Conservation (phyloP, 2,329 filamentous ascomycete genomes). For the Hymenoscyphus fructigenus region DNA sequence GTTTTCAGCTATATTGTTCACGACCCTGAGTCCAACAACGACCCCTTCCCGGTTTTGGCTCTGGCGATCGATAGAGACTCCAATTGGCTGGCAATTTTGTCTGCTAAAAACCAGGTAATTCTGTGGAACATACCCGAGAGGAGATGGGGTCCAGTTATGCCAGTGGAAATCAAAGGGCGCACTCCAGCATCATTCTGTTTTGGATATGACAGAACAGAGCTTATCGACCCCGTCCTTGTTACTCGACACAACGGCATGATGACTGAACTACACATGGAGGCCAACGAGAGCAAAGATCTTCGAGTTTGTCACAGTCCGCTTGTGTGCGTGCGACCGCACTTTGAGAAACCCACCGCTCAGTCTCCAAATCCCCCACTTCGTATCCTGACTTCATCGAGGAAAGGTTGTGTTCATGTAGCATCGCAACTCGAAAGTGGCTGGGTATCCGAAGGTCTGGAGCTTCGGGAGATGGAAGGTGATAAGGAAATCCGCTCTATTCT, state of each 20-base stretch:
- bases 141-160: conserved; percentile 54
- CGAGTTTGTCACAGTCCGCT: conserved; percentile 54
- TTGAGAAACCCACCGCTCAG: conserved; percentile 38
- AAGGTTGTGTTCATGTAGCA: conserved; percentile 51
- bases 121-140: conserved; percentile 63
- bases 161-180: conserved; percentile 57
- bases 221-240: conserved; percentile 53
- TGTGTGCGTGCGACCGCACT: conserved; percentile 37
- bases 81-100: conserved; percentile 65
- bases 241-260: conserved; percentile 65
- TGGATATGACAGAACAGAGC: conserved; percentile 40
- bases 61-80: conserved; percentile 65
- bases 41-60: conserved; percentile 58
- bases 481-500: conserved; percentile 56
- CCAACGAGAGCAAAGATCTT: conserved; percentile 42
- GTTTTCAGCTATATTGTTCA: conserved; percentile 43
- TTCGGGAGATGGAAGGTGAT: conserved; percentile 38
- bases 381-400: conserved; percentile 50
- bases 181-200: conserved; percentile 66
- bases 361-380: conserved; percentile 33
- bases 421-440: conserved; percentile 46
- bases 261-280: conserved; percentile 54
- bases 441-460: conserved; percentile 48
- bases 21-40: conserved; percentile 37
- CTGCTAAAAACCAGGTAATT: conserved; percentile 54